Evolutionary conservation across 2,329 filamentous ascomycete genomes (phyloP).

Genomic region (Aspergillus carbonarius): DNA sequence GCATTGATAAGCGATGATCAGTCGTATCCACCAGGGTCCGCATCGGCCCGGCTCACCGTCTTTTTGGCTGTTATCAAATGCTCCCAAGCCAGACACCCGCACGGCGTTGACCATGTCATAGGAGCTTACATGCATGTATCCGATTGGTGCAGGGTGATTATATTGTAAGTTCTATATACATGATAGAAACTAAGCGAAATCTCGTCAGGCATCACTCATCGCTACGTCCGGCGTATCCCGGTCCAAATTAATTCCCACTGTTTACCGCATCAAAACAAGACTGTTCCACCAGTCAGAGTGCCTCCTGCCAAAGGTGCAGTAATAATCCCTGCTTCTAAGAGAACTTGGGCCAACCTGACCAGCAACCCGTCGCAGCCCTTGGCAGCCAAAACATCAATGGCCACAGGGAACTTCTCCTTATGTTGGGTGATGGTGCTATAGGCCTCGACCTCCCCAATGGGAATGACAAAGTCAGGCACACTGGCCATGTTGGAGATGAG

Average conservation of each 20-base stretch:
- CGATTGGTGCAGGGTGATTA: neutral
- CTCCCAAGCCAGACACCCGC: neutral
- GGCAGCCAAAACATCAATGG: conserved; percentile 57
- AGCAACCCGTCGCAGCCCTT: conserved; percentile 62
- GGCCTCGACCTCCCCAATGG: conserved; percentile 42
- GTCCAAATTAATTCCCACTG: too few species aligned
- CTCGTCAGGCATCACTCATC: neutral
- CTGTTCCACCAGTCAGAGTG: neutral
- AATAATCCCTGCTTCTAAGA: conserved; percentile 50
- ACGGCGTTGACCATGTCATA: neutral
- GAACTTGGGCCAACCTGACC: conserved; percentile 53
- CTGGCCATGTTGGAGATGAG: conserved; percentile 34
- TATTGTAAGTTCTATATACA: neutral
- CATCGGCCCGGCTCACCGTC: neutral
- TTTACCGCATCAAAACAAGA: neutral
- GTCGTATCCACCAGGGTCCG: neutral
- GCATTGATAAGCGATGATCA: neutral
- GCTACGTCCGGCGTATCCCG: too few species aligned
- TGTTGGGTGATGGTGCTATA: conserved; percentile 39
- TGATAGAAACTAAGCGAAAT: neutral
- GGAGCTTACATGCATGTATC: neutral
- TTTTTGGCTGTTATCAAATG: neutral
- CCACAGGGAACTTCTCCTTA: conserved; percentile 56
- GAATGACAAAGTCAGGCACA: conserved; percentile 45
- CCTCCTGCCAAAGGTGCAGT: conserved; percentile 1